Base-by-base conservation (phyloP, 1,284 basidiomycete species). In the Trichosporon sp. region DNA sequence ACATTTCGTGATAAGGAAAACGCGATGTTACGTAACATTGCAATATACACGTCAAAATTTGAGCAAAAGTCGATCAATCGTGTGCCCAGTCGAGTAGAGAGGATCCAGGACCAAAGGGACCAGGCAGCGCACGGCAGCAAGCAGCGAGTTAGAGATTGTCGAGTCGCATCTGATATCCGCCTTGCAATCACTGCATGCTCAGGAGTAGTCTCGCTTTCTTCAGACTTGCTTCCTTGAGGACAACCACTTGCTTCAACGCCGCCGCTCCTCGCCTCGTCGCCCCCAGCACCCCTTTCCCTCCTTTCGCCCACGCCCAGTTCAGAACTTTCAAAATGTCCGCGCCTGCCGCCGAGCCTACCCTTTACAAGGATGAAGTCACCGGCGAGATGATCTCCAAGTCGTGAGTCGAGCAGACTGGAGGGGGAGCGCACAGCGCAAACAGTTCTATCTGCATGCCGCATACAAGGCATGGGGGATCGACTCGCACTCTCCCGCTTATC, bases 321-420 rank as follows among this genome's bases (percentile, higher is more conserved):
- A 52, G 46, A 59, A 16, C 62, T 33, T 71, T 76, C 71, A 79
- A 40, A 49, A 81, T 81, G 79, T 81, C 77, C 32, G 78, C 76
- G 37, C 75, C 74, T 36, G 75, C 72, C 29, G 72, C 69, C 56
- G 46, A 52, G 46, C 46, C 46, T 16, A 75, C 76, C 66, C 71
- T 78, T 21, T 79, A 79, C 71, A 81, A 81, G 72, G 94, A 96
- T 80, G 89, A 89, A 52, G 86, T 92, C 67, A 95, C 94, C 2
- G 93, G 92, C 46, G 93, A 96, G 81, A 86, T 94, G 88, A 87
- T 97, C 75, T 95, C 92, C 82, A 97, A 97, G 86, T 85, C 86
- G 92, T 94, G 65, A 72, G 90, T 67, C 13, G n/a, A 4, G 25
- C 21, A 14, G 8, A 23, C 32, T 33, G 29, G 23, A 4, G 2